Evolutionary conservation across 2,329 filamentous ascomycete species (phyloP), one percentile per base, ranked within the genome.

Genomic region (Neodidymelliopsis sp.): DNA sequence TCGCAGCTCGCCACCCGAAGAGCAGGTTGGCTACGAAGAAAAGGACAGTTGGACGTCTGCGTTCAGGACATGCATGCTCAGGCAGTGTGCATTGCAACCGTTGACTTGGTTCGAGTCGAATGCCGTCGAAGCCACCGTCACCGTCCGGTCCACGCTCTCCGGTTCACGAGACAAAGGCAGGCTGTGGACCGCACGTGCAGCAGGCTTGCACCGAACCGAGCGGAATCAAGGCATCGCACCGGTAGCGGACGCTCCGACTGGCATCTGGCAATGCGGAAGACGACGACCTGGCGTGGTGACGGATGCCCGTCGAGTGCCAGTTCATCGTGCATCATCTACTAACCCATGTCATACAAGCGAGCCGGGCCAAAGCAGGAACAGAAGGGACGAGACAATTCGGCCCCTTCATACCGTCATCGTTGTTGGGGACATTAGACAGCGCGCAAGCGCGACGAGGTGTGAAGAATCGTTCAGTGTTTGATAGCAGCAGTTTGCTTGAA

Each of bases 331-430:
- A 52, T 25, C 48, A 33, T 29, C 42, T 15, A 30, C 48, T 50
- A 50, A 50, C 47, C 47, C 47, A 36, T 36, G 29, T 45, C 47
- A 49, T 50, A 30, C 47, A 46, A 46, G 41, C 48, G 42, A 37
- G 30, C 23, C 42, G 41, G 34, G 48, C 36, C 48, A 42, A 52
- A 42, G 48, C 48, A 52, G 48, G 48, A 52, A 52, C 48, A 52
- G 31, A 22, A 40, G 15, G 19, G 20, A 31, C 37, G 18, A 43
- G 25, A 27, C 33, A 24, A 29, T 20, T 15, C 20, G 35, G 28
- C 40, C 18, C 29, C 40, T 12, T 36, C 36, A 25, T 23, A 36
- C 23, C 48, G 46, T 49, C 46, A 49, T 49, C 34, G 18, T 35
- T n/a, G 30, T 39, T 44, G 39, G 34, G 9, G 28, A 29, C 46